A percentile compares a stretch with the other conserved stretches of the same genome.
Conservation (phyloP, 495 filamentous ascomycete species). For the Penicillium pancosmium region DNA sequence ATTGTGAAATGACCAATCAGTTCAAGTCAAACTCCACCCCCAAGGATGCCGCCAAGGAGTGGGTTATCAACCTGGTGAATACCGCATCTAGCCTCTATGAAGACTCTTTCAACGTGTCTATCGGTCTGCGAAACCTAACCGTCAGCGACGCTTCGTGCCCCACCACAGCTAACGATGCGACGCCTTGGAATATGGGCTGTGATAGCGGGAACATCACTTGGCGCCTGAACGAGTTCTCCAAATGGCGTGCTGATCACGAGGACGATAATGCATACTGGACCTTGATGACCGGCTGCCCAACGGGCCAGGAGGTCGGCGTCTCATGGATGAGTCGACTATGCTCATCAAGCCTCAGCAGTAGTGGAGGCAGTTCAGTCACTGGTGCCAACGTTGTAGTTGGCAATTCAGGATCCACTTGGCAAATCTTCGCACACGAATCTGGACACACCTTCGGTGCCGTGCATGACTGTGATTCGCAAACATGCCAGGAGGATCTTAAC, state of each 20-base stretch:
- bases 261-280: conserved; percentile 95
- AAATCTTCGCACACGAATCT: conserved; percentile 94
- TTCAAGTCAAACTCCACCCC: conserved; percentile 56
- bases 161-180: conserved; percentile 58
- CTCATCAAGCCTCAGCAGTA: conserved; percentile 55
- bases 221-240: conserved; percentile 84
- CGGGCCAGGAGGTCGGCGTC: conserved; percentile 83
- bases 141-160: conserved; percentile 72
- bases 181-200: conserved; percentile 84
- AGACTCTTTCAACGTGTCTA: conserved; percentile 87
- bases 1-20: conserved; percentile 78
- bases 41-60: conserved; percentile 59
- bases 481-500: conserved; percentile 65
- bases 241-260: conserved; percentile 73
- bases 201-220: conserved; percentile 65
- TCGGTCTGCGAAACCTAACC: conserved; percentile 84
- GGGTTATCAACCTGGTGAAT: conserved; percentile 85
- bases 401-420: conserved; percentile 80
- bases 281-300: conserved; percentile 81
- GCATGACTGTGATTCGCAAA: conserved; percentile 76
- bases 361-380: conserved; percentile 65
- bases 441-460: conserved; percentile 96
- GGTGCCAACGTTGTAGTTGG: conserved; percentile 90
- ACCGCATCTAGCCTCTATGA: conserved; percentile 86
- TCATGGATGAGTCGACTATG: conserved; percentile 94